Evolutionary conservation across 1,284 basidiomycete species (phyloP).

Genomic region (Apiotrichum veenhuisii): DNA sequence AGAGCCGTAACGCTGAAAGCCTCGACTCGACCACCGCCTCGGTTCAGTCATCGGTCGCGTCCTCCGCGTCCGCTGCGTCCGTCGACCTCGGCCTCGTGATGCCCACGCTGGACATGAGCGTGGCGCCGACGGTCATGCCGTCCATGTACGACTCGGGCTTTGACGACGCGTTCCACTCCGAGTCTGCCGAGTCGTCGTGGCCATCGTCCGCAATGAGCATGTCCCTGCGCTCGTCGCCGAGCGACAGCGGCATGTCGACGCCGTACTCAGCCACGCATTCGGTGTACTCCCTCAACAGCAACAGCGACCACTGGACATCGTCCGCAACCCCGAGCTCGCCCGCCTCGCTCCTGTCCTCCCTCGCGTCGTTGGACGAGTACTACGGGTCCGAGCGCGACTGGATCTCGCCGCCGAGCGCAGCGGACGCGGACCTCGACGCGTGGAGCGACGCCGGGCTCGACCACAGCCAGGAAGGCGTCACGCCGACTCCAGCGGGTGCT

Average conservation of each 20-base stretch:
- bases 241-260: background rate
- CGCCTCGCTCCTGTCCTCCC: background rate
- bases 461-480: background rate
- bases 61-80: background rate
- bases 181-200: background rate
- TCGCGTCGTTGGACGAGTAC: background rate
- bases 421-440: slow-evolving; percentile 32
- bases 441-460: slow-evolving; percentile 5
- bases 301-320: background rate
- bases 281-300: background rate
- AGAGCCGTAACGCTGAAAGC: too few species aligned
- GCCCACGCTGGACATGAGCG: slow-evolving; percentile 30
- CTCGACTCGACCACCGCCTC: too few species aligned
- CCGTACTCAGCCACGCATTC: background rate
- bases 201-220: background rate
- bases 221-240: background rate
- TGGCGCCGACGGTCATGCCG: background rate
- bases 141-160: background rate
- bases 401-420: slow-evolving; percentile 26
- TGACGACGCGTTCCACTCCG: background rate
- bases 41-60: too few species aligned
- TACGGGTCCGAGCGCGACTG: slow-evolving; percentile 9
- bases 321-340: slow-evolving; percentile 3
- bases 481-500: background rate
- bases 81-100: slow-evolving; percentile 26